Base-by-base conservation (phyloP, 2,329 filamentous ascomycete species). In the Raffaelea ambrosiae region DNA sequence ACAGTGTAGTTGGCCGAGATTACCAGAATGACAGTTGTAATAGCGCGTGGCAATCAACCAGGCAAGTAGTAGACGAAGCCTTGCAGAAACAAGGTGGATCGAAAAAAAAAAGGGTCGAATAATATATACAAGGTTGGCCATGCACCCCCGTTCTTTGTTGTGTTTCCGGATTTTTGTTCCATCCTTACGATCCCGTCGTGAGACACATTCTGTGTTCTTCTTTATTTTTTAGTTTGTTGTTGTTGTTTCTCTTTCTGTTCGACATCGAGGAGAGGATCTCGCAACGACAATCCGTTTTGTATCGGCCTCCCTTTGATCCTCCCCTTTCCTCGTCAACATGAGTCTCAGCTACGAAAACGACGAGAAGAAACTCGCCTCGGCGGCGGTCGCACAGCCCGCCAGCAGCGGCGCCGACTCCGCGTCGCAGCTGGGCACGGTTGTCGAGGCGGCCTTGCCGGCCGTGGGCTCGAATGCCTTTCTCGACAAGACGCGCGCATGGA, bases 401-500 rank as follows among this genome's bases (percentile, higher is more conserved):
- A 33, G 31, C 31, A 33, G 9, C 31, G 9, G 9, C 16, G 35
- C 7, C 18, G 35, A 38, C 14, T 38, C 35, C 18, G 35, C 7
- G 14, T 38, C 18, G 5, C 35, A 38, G 14, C 5, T 38, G 7
- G 35, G 35, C 35, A 38, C 35, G 5, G n/a, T n/a, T n/a, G 35
- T 38, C 35, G 35, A 38, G 35, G 8, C 18, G 35, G 35, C 35
- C 18, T 5, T 38, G 35, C 14, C 35, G 18, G 18, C 35, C 13
- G 13, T n/a, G 35, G 5, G 7, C 18, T 5, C 5, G 14, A 38
- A 33, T 33, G 16, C 35, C 7, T n/a, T 38, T 14, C 18, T 40
- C 18, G 40, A 40, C 0, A 57, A 59, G 44, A 55, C 43, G 2
- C 50, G 50, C 23, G 14, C 16, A 43, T 55, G 49, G 50, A 51